A percentile compares a stretch with the other conserved stretches of the same genome.
Conservation (phyloP, 352 stramenopile species). For the Globisporangium emineosum region DNA sequence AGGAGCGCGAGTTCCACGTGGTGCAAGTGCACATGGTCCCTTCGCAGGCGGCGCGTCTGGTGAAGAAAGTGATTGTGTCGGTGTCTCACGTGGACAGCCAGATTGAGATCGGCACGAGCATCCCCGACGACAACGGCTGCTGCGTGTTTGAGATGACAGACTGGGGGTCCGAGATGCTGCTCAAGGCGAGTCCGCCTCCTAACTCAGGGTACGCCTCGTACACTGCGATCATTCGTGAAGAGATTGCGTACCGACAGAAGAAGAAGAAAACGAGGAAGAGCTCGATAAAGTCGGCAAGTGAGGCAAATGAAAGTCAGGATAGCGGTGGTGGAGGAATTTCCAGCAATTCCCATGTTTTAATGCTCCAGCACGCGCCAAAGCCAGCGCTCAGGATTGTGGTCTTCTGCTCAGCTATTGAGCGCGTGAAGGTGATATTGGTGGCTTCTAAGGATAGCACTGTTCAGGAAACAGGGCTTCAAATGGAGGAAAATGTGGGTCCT, state of each 20-base stretch:
- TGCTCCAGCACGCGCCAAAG: slow-evolving; percentile 5
- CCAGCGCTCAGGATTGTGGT: background rate
- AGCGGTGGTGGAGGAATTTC: background rate
- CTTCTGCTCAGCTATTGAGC: background rate
- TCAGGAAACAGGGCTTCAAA: background rate
- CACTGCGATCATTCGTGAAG: slow-evolving; percentile 29
- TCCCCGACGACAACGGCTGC: slow-evolving; percentile 38
- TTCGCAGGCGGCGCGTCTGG: slow-evolving; percentile 20
- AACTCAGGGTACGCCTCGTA: slow-evolving; percentile 30
- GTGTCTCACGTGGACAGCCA: slow-evolving; percentile 36
- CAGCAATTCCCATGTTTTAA: slow-evolving; percentile 5
- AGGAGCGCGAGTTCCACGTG: slow-evolving; percentile 37
- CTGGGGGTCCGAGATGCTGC: slow-evolving; percentile 45
- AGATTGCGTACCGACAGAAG: slow-evolving; percentile 9
- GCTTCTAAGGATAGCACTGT: background rate
- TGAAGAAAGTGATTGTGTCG: slow-evolving; percentile 35
- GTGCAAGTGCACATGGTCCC: slow-evolving; percentile 43
- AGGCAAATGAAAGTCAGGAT: background rate
- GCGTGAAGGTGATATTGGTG: background rate
- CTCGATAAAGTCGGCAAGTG: background rate
- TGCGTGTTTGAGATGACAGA: slow-evolving; percentile 64
- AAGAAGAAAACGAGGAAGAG: background rate
- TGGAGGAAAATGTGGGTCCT: background rate
- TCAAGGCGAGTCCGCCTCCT: slow-evolving; percentile 21
- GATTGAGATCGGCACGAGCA: slow-evolving; percentile 26